Evolutionary conservation across 257 asterid genomes (phyloP), one percentile per base, ranked within the genome.

Genomic region (Primulina huaijiensis): DNA sequence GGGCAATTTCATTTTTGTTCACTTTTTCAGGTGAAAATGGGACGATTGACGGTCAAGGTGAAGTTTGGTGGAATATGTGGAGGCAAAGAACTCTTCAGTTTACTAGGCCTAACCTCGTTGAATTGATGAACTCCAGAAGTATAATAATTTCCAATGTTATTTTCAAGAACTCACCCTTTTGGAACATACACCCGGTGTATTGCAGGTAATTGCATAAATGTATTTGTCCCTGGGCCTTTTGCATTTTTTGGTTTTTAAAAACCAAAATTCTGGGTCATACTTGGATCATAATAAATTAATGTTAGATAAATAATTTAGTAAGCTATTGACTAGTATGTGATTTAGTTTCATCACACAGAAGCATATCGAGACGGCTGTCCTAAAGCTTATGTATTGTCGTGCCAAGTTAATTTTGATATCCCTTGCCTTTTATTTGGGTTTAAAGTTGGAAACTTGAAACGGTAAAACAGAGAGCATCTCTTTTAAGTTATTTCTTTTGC

Each of bases 1-100:
- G 25, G 46, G 16, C 21, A 9, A 27, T 3, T 50, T 9, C 19
- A 35, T 38, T 62, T 12, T 12, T 43, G 58, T 57, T 27, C 67
- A 17, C 68, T 71, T 4, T 35, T 74, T 20, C 34, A 89, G 98
- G 99, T 57, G 97, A 94, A 83, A 94, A 91, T 77, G 99, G 99
- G 61, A 91, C 97, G 10, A 91, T 94, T 67, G 97, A 94, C 75
- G 99, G 99, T 31, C 95, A 91, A 82, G 99, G 99, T 63, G 84
- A 80, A 61, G 83, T 84, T 21, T 94, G 99, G 99, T 94, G 99
- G 97, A 80, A 88, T 82, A 89, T 88, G 97, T 91, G 97, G 97
- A 89, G 97, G 76, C 86, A 62, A 68, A 62, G 97, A 72, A 85
- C 93, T 70, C 99, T 94, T 53, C 82, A 75, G 63, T 91, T 72